Conservation (phyloP, 495 filamentous ascomycete species). For the Penicillium soppii region DNA sequence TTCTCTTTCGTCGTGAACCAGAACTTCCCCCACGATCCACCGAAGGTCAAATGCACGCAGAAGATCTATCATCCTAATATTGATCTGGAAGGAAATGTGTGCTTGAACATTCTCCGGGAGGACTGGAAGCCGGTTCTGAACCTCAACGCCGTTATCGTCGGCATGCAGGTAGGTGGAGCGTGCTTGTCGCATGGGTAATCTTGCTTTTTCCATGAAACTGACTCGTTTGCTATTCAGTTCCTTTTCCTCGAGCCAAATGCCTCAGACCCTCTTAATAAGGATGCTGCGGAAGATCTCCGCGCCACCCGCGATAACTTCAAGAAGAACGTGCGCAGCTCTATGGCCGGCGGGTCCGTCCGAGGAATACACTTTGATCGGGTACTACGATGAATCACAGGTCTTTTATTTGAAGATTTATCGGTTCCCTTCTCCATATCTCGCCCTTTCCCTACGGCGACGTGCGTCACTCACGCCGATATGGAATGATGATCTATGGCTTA, state of each 20-base stretch:
- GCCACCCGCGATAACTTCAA: constrained; percentile 82
- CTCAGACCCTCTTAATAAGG: constrained; percentile 95
- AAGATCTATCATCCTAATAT: constrained; percentile 99
- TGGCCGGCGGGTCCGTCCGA: constrained; percentile 79
- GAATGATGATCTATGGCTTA: constrained; percentile 19
- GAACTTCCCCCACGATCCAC: constrained; percentile 95
- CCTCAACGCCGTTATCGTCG: constrained; percentile 93
- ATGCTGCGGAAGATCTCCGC: constrained; percentile 90
- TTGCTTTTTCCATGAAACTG: background rate
- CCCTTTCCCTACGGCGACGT: constrained; percentile 8
- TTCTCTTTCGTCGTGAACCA: constrained; percentile 92
- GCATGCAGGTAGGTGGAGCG: constrained; percentile 73
- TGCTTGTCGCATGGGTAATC: constrained; percentile 10
- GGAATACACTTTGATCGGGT: constrained; percentile 75
- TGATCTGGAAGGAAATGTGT: constrained; percentile 96
- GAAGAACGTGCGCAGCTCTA: constrained; percentile 78
- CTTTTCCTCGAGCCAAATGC: constrained; percentile 97
- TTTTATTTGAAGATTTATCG: background rate
- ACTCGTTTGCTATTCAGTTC: constrained; percentile 55
- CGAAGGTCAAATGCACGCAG: constrained; percentile 95
- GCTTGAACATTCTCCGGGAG: constrained; percentile 92
- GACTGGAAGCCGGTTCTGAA: constrained; percentile 99
- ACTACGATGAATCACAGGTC: constrained; percentile 32
- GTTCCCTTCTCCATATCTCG: background rate
- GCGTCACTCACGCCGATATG: constrained; percentile 15